Percentiles rank a stretch among this genome's conserved stretches.
phyloP scores from a whole-genome alignment of 768 basidiomycete genomes.

The Agrocybe chaxingu region DNA sequence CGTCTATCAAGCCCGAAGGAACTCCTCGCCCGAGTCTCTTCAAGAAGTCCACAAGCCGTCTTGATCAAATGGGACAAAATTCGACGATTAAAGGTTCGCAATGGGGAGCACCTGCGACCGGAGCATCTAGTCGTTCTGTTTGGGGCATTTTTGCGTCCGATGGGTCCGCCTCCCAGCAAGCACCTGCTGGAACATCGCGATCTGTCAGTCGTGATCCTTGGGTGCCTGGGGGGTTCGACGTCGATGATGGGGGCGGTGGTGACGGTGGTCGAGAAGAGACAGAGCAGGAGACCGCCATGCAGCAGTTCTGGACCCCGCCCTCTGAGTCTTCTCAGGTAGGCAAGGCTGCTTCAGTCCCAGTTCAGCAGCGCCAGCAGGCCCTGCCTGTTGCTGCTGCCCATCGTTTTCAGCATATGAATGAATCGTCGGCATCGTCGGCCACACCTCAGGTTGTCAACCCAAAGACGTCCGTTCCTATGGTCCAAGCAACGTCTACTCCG shows the following conservation, averaged over 20 bases:
- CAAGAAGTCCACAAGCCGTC: slow-evolving; percentile 1
- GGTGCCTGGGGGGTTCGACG: slow-evolving; percentile 17
- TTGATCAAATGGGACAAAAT: slow-evolving; percentile 1
- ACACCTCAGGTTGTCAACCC: slow-evolving; percentile 14
- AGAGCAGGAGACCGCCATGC: slow-evolving; percentile 3
- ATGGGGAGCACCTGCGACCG: slow-evolving; percentile 4
- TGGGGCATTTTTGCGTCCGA: slow-evolving; percentile 17
- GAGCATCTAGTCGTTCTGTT: slow-evolving; percentile 8
- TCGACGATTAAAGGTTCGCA: slow-evolving; percentile 18
- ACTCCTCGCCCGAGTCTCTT: slow-evolving; percentile 10
- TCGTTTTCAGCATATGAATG: slow-evolving; percentile 26
- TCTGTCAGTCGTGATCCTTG: slow-evolving; percentile 5
- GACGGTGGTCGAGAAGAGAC: slow-evolving; percentile 2
- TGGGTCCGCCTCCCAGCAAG: slow-evolving; percentile 3
- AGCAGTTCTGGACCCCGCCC: slow-evolving; percentile 10
- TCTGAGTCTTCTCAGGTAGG: slow-evolving; percentile 12
- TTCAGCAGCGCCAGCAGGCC: slow-evolving; percentile 3
- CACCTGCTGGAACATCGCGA: not conserved
- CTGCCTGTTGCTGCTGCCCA: slow-evolving; percentile 13
- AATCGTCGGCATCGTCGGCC: slow-evolving; percentile 18
- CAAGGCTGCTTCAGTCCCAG: not conserved
- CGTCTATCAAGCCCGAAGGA: slow-evolving; percentile 5
- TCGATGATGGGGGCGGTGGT: slow-evolving; percentile 6
- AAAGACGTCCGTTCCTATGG: slow-evolving; percentile 5
- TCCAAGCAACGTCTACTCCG: slow-evolving; percentile 4